phyloP scores from a whole-genome alignment of 208 protist genomes.

The Trypanosoma lewisi region DNA sequence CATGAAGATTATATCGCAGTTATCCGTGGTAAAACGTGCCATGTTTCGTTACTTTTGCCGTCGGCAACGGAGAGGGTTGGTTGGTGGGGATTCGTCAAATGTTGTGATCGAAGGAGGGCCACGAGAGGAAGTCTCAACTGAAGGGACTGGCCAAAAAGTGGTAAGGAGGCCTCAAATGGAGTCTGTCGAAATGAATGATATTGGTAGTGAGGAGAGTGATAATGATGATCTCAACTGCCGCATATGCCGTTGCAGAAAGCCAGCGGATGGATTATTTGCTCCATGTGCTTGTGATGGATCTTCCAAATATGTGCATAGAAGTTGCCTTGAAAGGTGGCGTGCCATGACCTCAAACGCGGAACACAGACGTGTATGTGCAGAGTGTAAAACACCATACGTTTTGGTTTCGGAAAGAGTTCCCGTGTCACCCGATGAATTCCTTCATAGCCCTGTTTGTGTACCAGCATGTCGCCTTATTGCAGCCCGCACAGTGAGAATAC shows the following conservation, averaged over 20 bases:
- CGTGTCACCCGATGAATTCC: conserved; percentile 4
- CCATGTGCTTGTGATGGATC: conserved; percentile 78
- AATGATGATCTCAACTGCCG: conserved; percentile 62
- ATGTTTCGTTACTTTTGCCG: neutral
- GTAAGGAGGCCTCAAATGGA: neutral
- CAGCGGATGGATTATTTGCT: conserved; percentile 56
- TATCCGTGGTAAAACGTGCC: neutral
- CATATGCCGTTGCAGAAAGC: conserved; percentile 64
- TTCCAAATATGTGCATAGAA: conserved; percentile 71
- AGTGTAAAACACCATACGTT: conserved; percentile 34
- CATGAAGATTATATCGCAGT: neutral
- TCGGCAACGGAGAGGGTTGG: neutral
- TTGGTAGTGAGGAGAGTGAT: conserved; percentile 7
- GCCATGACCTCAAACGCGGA: conserved; percentile 25
- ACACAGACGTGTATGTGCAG: conserved; percentile 26
- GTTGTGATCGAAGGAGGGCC: neutral
- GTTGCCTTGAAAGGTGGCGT: conserved; percentile 79
- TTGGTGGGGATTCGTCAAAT: neutral
- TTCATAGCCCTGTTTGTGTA: conserved; percentile 16
- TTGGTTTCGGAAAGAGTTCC: conserved; percentile 18
- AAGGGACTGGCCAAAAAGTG: neutral
- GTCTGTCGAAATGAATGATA: neutral
- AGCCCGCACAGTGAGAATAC: neutral
- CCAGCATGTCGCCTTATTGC: conserved; percentile 5
- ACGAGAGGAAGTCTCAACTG: neutral